phyloP scores from a whole-genome alignment of 1,284 basidiomycete genomes.

The Meira nashicola region DNA sequence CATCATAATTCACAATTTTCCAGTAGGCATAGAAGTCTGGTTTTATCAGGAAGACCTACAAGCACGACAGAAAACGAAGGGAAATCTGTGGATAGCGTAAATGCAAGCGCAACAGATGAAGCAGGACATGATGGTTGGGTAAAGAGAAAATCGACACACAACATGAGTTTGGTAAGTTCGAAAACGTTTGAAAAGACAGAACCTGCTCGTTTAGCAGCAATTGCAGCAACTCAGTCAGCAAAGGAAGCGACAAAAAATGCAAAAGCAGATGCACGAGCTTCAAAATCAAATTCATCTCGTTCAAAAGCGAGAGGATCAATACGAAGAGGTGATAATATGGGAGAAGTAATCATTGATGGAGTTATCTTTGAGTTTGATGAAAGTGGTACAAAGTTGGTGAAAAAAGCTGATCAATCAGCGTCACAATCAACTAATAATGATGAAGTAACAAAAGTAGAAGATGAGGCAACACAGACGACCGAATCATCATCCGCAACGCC shows the following conservation, averaged over 20 bases:
- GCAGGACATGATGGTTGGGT: constrained; percentile 30
- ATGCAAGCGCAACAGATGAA: neutral
- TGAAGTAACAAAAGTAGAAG: neutral
- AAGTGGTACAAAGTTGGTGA: constrained; percentile 56
- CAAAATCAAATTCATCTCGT: constrained; percentile 10
- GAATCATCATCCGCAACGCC: constrained; percentile 17
- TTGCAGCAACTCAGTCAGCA: constrained; percentile 31
- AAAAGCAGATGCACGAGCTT: constrained; percentile 1
- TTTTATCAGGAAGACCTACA: constrained; percentile 22
- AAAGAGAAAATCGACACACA: constrained; percentile 38
- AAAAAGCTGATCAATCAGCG: constrained; percentile 26
- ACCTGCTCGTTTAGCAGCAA: constrained; percentile 35
- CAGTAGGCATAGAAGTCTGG: constrained; percentile 26
- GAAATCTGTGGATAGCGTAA: neutral
- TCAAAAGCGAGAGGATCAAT: constrained; percentile 17
- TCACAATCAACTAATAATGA: neutral
- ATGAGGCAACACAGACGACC: neutral
- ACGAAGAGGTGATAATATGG: constrained; percentile 43
- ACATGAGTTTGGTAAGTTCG: constrained; percentile 43
- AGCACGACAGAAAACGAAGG: neutral
- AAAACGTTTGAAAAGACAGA: constrained; percentile 39
- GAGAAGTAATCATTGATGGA: constrained; percentile 57
- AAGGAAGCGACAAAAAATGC: constrained; percentile 18
- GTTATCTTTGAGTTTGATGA: constrained; percentile 58
- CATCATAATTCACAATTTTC: constrained; percentile 10